A percentile compares a stretch with the other conserved stretches of the same genome.
Evolutionary conservation across 1,139 yeast species (phyloP).

Genomic region (Hansenula sp.): DNA sequence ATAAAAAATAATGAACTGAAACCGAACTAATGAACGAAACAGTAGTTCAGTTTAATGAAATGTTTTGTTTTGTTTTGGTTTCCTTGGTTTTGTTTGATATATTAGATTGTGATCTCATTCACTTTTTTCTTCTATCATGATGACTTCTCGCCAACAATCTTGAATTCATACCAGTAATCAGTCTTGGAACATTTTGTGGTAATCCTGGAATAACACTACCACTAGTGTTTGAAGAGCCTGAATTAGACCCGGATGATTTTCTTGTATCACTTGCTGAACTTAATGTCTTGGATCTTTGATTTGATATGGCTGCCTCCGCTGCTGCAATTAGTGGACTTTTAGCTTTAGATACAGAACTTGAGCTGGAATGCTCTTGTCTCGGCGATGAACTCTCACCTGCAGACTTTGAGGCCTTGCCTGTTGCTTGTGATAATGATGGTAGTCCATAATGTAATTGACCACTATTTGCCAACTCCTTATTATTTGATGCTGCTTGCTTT

Average conservation of each 20-base stretch:
- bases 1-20: too few species aligned
- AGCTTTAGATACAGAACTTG: not conserved
- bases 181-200: slow-evolving; percentile 15
- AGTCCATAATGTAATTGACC: slow-evolving; percentile 28
- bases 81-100: too few species aligned
- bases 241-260: slow-evolving; percentile 22
- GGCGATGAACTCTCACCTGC: not conserved
- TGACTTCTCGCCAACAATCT: slow-evolving; percentile 47
- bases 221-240: slow-evolving; percentile 32
- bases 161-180: slow-evolving; percentile 53
- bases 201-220: too few species aligned
- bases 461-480: slow-evolving; percentile 14
- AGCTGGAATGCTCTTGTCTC: not conserved
- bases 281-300: slow-evolving; percentile 15
- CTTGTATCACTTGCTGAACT: slow-evolving; percentile 22
- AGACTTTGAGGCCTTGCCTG: not conserved
- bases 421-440: slow-evolving; percentile 18
- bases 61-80: not conserved
- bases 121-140: slow-evolving; percentile 10
- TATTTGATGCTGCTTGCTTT: not conserved
- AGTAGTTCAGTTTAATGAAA: not conserved
- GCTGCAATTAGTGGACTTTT: slow-evolving; percentile 21
- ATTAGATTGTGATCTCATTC: not conserved
- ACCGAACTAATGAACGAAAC: not conserved
- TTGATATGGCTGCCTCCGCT: slow-evolving; percentile 38